Evolutionary conservation across 2,329 filamentous ascomycete species (phyloP).

Genomic region (Fusarium neocosmosporiellum): DNA sequence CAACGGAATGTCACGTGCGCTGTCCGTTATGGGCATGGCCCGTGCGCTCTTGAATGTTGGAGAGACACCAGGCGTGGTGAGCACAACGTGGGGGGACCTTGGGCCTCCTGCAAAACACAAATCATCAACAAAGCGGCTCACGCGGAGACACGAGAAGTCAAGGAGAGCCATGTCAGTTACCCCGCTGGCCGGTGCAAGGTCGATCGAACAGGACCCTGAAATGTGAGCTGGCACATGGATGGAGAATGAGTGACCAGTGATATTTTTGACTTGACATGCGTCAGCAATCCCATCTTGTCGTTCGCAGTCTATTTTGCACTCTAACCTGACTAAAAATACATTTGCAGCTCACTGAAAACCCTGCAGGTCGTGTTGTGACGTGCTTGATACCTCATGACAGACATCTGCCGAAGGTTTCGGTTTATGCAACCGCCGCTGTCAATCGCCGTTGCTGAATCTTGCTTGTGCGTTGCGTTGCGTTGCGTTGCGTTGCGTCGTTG

Average conservation of each 20-base stretch:
- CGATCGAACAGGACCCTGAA: slow-evolving; percentile 29
- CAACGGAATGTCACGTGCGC: slow-evolving; percentile 31
- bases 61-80: slow-evolving; percentile 23
- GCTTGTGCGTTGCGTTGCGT: slow-evolving; percentile 9
- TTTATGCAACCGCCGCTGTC: slow-evolving; percentile 1
- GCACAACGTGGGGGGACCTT: slow-evolving; percentile 2
- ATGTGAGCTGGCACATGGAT: slow-evolving; percentile 12
- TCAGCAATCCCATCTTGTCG: background rate
- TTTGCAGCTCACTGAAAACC: background rate
- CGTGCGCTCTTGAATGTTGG: background rate
- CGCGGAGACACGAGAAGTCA: slow-evolving; percentile 24
- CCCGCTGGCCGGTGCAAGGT: slow-evolving; percentile 34
- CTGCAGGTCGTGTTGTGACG: slow-evolving; percentile 23
- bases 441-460: slow-evolving; percentile 12
- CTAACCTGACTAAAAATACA: slow-evolving; percentile 10
- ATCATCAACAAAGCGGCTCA: slow-evolving; percentile 25
- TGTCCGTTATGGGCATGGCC: background rate
- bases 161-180: slow-evolving; percentile 36
- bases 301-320: slow-evolving; percentile 12
- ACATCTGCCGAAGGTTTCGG: slow-evolving; percentile 17
- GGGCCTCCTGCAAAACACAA: slow-evolving; percentile 31
- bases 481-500: background rate
- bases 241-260: slow-evolving; percentile 22
- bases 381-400: slow-evolving; percentile 1
- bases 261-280: background rate